These are phyloP conservation scores for Penicillium paxilli DNA, from an alignment of 495 filamentous ascomycete species.

Conservation along the genomic window DNA sequence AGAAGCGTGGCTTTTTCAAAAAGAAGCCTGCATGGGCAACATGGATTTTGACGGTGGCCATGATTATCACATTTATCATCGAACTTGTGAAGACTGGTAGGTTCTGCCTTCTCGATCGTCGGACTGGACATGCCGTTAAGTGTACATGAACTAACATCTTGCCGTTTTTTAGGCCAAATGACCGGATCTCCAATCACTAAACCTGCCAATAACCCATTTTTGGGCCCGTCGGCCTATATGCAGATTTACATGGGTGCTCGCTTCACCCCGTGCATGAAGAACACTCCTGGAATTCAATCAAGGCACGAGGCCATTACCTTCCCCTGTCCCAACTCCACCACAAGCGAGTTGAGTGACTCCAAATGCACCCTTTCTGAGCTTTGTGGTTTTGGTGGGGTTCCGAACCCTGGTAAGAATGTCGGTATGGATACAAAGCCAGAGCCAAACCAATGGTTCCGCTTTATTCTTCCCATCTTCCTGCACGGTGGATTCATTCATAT, in stretches of 20 bases:
- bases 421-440: slow-evolving; percentile 44
- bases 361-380: slow-evolving; percentile 72
- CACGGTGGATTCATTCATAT: slow-evolving; percentile 94
- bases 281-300: slow-evolving; percentile 64
- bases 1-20: slow-evolving; percentile 49
- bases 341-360: slow-evolving; percentile 44
- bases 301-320: slow-evolving; percentile 52
- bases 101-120: slow-evolving; percentile 19
- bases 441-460: slow-evolving; percentile 95
- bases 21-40: slow-evolving; percentile 78
- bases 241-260: slow-evolving; percentile 96
- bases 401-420: slow-evolving; percentile 51
- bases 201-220: slow-evolving; percentile 92
- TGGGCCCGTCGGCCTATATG: slow-evolving; percentile 85
- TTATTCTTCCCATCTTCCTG: slow-evolving; percentile 93
- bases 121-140: slow-evolving; percentile 1
- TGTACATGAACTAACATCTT: slow-evolving; percentile 7
- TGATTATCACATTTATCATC: slow-evolving; percentile 85
- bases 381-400: slow-evolving; percentile 77
- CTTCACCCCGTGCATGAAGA: slow-evolving; percentile 94
- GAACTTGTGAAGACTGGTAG: slow-evolving; percentile 82
- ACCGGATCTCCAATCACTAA: slow-evolving; percentile 74
- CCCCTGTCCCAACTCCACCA: slow-evolving; percentile 77
- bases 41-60: slow-evolving; percentile 74
- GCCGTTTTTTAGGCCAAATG: slow-evolving; percentile 30